Percentiles rank a stretch among this genome's conserved stretches.
phyloP scores from a whole-genome alignment of 169 alveolate genomes.

The Plasmodium gaboni region DNA sequence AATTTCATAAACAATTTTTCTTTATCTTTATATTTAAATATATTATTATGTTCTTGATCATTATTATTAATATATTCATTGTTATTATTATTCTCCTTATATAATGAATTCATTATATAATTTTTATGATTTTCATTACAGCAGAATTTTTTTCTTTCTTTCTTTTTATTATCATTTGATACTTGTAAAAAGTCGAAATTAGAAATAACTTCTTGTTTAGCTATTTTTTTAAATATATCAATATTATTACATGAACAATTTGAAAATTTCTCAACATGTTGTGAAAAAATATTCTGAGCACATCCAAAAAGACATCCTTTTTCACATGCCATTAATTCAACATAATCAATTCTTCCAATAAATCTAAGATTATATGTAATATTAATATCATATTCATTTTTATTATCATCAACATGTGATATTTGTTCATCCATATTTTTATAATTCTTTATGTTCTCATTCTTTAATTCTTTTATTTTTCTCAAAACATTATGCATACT shows the following conservation, averaged over 20 bases:
- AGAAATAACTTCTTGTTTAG: slow-evolving; percentile 34
- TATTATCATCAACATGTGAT: neutral
- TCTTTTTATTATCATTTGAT: neutral
- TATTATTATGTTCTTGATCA: neutral
- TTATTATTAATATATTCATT: neutral
- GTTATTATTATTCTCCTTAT: too few species aligned
- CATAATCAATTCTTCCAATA: slow-evolving; percentile 52
- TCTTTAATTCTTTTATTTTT: slow-evolving; percentile 25
- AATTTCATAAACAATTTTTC: slow-evolving; percentile 43
- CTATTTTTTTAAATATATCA: slow-evolving; percentile 43
- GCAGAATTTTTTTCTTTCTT: neutral
- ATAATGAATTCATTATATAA: too few species aligned
- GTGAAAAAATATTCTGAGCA: slow-evolving; percentile 61
- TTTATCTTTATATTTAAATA: slow-evolving; percentile 21
- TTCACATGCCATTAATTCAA: slow-evolving; percentile 71
- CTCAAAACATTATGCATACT: slow-evolving; percentile 51
- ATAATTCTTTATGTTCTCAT: neutral
- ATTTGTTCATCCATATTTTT: neutral
- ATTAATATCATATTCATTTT: slow-evolving; percentile 8
- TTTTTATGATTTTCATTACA: slow-evolving; percentile 4
- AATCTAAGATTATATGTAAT: slow-evolving; percentile 39
- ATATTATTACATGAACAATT: slow-evolving; percentile 43
- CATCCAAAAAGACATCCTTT: slow-evolving; percentile 73
- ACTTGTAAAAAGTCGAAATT: slow-evolving; percentile 51
- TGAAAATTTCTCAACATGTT: slow-evolving; percentile 17